Base-by-base conservation (phyloP, 768 basidiomycete species). In the Russula abietina region DNA sequence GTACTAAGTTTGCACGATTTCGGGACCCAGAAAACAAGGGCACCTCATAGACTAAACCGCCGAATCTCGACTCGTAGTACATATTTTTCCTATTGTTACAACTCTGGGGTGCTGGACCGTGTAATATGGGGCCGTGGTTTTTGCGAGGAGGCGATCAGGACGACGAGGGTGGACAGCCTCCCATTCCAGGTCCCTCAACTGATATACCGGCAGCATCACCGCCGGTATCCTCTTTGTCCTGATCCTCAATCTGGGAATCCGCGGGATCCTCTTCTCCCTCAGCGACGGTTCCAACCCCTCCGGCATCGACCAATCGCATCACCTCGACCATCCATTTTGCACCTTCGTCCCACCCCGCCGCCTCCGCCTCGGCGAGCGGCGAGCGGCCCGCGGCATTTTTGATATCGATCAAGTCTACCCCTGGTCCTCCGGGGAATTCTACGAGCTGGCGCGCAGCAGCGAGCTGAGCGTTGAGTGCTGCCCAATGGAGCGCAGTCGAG, bases 401-500 rank as follows among this genome's bases (percentile, higher is more conserved):
- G 62, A 85, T 80, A 71, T 88, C 92, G 69, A 92, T 93, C 66
- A 87, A 74, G 69, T 80, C 79, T 30, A 80, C 72, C 1, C 93
- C 85, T 1, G 86, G 85, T 0, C 87, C 87, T 24, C 67, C 69
- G 0, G 81, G 75, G 66, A 79, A 80, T 56, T 78, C 73, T 12
- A 92, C 82, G 33, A 93, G 81, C 39, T 76, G 78, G 71, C 86
- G 79, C 1, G 81, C 79, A 52, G 85, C 71, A 8, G 74, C 71
- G 3, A 96, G 81, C 68, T 95, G 94, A 2, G 81, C 77, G 72
- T 97, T 98, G 45, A 93, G 73, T 2, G 89, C 84, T 0, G 94
- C 93, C 94, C 94, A 97, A 70, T 98, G 95, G 7, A 97, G 75
- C 8, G 95, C 81, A 2, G 91, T 95, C 28, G 94, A 95, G 56